Conservation (phyloP, 192 early-diverging fungal genomes). For the Diversispora epigaea region DNA sequence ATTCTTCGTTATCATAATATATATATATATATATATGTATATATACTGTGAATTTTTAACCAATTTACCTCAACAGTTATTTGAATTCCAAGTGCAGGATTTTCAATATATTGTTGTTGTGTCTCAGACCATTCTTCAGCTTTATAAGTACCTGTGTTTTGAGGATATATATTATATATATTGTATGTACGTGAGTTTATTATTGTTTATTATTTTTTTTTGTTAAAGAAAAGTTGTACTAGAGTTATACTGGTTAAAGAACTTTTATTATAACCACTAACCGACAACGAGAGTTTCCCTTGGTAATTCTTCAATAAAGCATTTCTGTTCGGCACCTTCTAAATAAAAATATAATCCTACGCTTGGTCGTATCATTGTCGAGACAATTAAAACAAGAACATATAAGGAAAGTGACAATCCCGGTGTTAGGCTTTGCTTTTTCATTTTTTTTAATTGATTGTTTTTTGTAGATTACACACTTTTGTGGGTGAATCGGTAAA, state of each 20-base stretch:
- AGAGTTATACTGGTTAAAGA: not conserved
- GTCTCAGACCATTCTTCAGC: conserved; percentile 78
- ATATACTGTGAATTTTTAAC: too few relatives aligned
- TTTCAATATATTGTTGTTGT: conserved; percentile 58
- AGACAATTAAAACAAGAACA: too few relatives aligned
- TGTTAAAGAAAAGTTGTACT: not conserved
- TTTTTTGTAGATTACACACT: too few relatives aligned
- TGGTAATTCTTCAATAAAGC: conserved; percentile 94
- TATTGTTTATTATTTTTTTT: not conserved
- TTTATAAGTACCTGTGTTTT: conserved; percentile 60
- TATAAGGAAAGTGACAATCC: too few relatives aligned
- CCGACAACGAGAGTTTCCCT: conserved; percentile 84
- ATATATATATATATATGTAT: too few relatives aligned
- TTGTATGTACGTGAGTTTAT: too few relatives aligned
- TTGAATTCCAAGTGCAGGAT: conserved; percentile 61
- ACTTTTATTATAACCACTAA: conserved; percentile 30
- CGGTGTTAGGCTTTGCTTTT: too few relatives aligned
- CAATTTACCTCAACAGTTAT: conserved; percentile 65
- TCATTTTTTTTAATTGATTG: too few relatives aligned
- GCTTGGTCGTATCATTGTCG: not conserved
- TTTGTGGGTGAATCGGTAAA: too few relatives aligned
- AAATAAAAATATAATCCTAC: conserved; percentile 84
- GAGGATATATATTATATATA: not conserved
- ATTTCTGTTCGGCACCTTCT: conserved; percentile 82
- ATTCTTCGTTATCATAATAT: too few relatives aligned